phyloP scores from a whole-genome alignment of 2,329 filamentous ascomycete genomes.

The Chaetomiaceae sp. region DNA sequence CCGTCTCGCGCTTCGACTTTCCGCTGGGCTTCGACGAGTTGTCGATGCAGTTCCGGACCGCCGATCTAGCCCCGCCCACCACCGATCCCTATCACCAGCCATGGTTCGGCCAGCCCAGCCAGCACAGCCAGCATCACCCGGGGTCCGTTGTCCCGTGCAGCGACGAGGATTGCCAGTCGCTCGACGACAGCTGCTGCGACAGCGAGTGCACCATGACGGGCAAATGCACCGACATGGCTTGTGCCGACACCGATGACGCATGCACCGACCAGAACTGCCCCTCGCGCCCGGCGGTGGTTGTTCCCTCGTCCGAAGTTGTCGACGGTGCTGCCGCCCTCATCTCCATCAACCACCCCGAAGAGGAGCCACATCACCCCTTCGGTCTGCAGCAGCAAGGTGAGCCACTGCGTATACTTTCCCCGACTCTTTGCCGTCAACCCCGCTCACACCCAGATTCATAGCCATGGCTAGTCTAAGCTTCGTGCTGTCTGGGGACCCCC shows the following conservation, averaged over 20 bases:
- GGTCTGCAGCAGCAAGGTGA: constrained; percentile 18
- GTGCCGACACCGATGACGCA: constrained; percentile 25
- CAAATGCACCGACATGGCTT: constrained; percentile 25
- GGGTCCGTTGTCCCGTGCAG: constrained; percentile 11
- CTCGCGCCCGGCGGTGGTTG: constrained; percentile 15
- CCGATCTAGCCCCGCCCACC: constrained; percentile 1
- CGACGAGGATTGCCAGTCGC: constrained; percentile 24
- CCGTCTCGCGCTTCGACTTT: constrained; percentile 11
- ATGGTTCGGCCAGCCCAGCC: constrained; percentile 18
- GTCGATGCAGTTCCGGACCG: constrained; percentile 15
- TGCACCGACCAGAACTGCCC: constrained; percentile 28
- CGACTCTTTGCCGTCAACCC: background rate
- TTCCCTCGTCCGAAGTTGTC: constrained; percentile 23
- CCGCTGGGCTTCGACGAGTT: constrained; percentile 7
- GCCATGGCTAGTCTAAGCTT: constrained; percentile 16
- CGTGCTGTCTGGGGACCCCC: constrained; percentile 8
- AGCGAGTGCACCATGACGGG: constrained; percentile 27
- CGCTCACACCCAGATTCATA: constrained; percentile 11
- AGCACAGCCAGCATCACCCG: background rate
- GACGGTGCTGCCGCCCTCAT: constrained; percentile 26
- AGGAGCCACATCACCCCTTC: constrained; percentile 12
- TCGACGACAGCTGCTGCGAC: constrained; percentile 24
- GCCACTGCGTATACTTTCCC: background rate
- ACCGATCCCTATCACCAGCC: constrained; percentile 11
- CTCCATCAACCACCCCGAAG: constrained; percentile 28